phyloP scores from a whole-genome alignment of 2,329 filamentous ascomycete genomes.

The Botryotinia globosa region DNA sequence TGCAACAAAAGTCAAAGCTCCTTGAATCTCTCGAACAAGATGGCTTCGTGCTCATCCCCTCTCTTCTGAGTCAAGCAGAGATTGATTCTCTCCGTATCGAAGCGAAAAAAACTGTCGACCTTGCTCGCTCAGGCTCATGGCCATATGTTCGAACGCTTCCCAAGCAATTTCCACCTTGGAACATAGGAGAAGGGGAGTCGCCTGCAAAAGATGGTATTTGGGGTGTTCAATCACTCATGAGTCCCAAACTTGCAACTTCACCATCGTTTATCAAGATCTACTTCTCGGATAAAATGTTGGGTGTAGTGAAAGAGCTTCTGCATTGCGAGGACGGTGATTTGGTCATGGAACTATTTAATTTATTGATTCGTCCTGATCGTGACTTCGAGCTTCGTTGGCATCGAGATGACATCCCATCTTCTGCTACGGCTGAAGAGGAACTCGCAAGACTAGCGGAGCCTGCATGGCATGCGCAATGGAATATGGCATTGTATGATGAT shows the following conservation, averaged over 20 bases:
- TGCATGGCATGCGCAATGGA: constrained; percentile 81
- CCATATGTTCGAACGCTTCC: constrained; percentile 78
- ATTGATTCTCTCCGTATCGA: constrained; percentile 60
- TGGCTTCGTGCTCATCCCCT: constrained; percentile 73
- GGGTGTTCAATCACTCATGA: constrained; percentile 83
- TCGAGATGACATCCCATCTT: constrained; percentile 74
- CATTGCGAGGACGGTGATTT: constrained; percentile 56
- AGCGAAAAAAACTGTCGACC: constrained; percentile 53
- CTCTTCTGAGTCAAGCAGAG: constrained; percentile 55
- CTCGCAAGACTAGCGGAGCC: constrained; percentile 55
- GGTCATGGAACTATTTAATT: constrained; percentile 85
- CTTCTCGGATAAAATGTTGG: constrained; percentile 64
- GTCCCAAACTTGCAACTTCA: constrained; percentile 64
- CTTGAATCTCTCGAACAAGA: constrained; percentile 55
- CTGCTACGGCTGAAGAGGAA: constrained; percentile 66
- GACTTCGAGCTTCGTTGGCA: constrained; percentile 82
- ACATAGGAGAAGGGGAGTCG: constrained; percentile 36
- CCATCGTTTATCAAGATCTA: constrained; percentile 65
- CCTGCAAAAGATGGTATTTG: constrained; percentile 64
- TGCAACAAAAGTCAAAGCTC: constrained; percentile 27
- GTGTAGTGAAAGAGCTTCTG: constrained; percentile 64
- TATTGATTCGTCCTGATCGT: constrained; percentile 69
- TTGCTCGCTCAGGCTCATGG: constrained; percentile 71
- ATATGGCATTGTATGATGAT: constrained; percentile 76
- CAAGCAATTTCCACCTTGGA: constrained; percentile 90